These are phyloP conservation scores for Phlebiopsis flavidoalba DNA, from an alignment of 768 basidiomycete genomes.

Conservation along the genomic window DNA sequence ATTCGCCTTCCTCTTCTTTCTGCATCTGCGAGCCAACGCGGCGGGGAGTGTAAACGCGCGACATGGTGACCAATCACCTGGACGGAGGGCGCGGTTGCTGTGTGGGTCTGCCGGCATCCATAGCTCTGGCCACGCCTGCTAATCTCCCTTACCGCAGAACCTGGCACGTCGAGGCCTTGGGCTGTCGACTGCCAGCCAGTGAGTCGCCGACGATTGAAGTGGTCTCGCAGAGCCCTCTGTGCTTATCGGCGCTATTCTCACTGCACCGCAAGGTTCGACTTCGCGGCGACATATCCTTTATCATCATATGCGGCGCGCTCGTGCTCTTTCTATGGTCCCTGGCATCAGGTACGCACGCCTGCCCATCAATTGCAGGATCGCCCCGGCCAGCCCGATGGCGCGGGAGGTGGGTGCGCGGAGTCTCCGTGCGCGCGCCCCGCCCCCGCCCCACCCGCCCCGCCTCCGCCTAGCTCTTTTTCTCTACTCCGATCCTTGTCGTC, in stretches of 20 bases:
- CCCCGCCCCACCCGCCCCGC: constrained; percentile 34
- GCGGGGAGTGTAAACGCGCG: too few species aligned
- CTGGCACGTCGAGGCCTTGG: too few species aligned
- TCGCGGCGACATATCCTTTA: constrained; percentile 69
- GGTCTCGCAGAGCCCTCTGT: neutral
- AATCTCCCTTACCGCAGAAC: too few species aligned
- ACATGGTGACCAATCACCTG: too few species aligned
- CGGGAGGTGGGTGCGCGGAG: too few species aligned
- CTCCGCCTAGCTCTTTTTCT: too few species aligned
- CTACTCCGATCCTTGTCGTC: constrained; percentile 69
- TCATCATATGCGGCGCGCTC: constrained; percentile 62
- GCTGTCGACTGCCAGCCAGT: constrained; percentile 4
- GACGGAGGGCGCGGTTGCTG: too few species aligned
- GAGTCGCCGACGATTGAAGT: neutral
- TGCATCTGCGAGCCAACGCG: neutral
- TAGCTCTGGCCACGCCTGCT: neutral
- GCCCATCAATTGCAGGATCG: neutral
- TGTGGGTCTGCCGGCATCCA: neutral
- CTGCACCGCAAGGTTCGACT: constrained; percentile 51
- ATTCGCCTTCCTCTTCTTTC: neutral
- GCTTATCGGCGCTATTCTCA: neutral
- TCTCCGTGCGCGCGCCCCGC: too few species aligned
- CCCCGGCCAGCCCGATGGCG: too few species aligned
- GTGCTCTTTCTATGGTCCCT: constrained; percentile 76
- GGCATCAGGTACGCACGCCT: constrained; percentile 51